Conservation (phyloP, 2,329 filamentous ascomycete genomes). For the Emergomyces africanus region DNA sequence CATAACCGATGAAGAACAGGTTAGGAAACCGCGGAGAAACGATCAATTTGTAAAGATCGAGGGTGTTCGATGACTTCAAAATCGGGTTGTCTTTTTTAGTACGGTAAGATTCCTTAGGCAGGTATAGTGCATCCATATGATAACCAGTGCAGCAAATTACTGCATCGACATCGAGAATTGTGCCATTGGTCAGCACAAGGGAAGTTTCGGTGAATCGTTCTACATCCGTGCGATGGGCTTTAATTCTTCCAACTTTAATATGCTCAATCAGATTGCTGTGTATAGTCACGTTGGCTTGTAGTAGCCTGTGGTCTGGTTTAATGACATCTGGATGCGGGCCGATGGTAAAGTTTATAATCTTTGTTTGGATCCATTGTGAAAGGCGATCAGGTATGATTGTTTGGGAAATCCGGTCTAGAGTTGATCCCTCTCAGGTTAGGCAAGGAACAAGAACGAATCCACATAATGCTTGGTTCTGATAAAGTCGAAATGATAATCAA, state of each 20-base stretch:
- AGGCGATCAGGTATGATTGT: conserved; percentile 11
- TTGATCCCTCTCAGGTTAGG: conserved; percentile 14
- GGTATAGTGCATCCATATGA: conserved; percentile 11
- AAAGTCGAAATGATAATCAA: not conserved
- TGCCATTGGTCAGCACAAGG: conserved; percentile 18
- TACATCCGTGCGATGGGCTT: conserved; percentile 21
- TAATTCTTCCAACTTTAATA: conserved; percentile 20
- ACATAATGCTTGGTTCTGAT: not conserved
- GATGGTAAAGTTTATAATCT: conserved; percentile 19
- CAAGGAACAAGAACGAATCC: not conserved
- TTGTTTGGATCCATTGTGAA: conserved; percentile 19
- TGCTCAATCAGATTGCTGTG: conserved; percentile 23
- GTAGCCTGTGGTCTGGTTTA: conserved; percentile 22
- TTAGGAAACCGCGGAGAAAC: conserved; percentile 19
- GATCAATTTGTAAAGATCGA: conserved; percentile 23
- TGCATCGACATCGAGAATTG: conserved; percentile 19
- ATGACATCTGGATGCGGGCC: conserved; percentile 22
- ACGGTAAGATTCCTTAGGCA: conserved; percentile 12
- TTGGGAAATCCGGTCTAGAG: conserved; percentile 8
- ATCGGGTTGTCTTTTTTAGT: conserved; percentile 5
- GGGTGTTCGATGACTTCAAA: conserved; percentile 9
- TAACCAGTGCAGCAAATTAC: conserved; percentile 26
- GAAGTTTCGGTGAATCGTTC: conserved; percentile 18
- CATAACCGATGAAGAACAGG: conserved; percentile 24
- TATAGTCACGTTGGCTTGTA: conserved; percentile 24